Conservation (phyloP, 352 stramenopile species). For the Phytophthora constricta region DNA sequence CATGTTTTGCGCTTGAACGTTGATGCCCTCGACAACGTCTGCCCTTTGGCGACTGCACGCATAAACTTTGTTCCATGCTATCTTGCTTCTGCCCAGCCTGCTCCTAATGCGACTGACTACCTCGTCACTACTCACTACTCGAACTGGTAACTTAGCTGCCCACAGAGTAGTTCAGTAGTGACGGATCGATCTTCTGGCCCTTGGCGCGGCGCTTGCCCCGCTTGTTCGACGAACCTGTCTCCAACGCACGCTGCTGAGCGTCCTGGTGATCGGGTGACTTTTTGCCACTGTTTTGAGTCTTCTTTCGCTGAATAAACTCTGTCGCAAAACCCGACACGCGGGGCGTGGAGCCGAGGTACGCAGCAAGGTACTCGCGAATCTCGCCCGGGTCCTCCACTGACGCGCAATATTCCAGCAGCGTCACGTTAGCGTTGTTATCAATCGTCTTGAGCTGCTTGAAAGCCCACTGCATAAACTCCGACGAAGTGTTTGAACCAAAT, state of each 20-base stretch:
- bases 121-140: constrained; percentile 24
- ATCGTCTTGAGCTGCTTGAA: constrained; percentile 84
- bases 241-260: constrained; percentile 30
- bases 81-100: constrained; percentile 13
- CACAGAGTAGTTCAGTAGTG: constrained; percentile 76
- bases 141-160: constrained; percentile 37
- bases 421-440: constrained; percentile 78
- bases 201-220: constrained; percentile 64
- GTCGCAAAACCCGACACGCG: constrained; percentile 97
- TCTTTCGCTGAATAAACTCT: constrained; percentile 96
- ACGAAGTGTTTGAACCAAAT: constrained; percentile 61
- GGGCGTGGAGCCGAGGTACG: constrained; percentile 95
- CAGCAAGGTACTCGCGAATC: constrained; percentile 96
- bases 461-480: constrained; percentile 84
- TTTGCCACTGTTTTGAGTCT: constrained; percentile 57
- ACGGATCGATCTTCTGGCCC: constrained; percentile 76
- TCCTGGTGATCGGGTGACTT: constrained; percentile 38
- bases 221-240: constrained; percentile 59
- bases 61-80: constrained; percentile 19
- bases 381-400: constrained; percentile 94
- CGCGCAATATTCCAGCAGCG: constrained; percentile 94
- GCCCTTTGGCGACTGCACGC: background rate
- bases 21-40: too few relatives aligned
- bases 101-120: constrained; percentile 33
- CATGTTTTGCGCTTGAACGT: too few relatives aligned